Conservation (phyloP, 352 stramenopile genomes). For the Globisporangium nodosum region DNA sequence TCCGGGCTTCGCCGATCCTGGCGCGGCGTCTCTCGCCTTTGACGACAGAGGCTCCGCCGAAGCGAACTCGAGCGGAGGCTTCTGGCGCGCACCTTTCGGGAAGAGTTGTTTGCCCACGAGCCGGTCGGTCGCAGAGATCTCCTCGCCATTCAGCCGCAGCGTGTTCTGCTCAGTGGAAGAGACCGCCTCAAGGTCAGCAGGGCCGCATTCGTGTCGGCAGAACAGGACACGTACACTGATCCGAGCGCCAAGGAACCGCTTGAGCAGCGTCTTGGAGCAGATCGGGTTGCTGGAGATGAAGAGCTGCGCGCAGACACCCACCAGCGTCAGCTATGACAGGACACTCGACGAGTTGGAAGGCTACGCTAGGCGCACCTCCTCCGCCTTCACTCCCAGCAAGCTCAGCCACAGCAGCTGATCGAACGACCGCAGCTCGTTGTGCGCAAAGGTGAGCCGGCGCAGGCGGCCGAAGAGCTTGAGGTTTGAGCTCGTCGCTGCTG, state of each 20-base stretch:
- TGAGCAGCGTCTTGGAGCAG: constrained; percentile 46
- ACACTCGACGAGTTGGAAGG: too few species aligned
- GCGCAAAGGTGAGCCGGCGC: constrained; percentile 47
- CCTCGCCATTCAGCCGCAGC: constrained; percentile 49
- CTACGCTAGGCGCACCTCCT: constrained; percentile 39
- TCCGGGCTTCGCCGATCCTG: neutral
- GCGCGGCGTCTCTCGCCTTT: constrained; percentile 16
- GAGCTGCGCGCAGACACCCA: constrained; percentile 22
- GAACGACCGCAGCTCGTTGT: constrained; percentile 63
- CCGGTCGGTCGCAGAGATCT: constrained; percentile 45
- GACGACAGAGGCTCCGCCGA: constrained; percentile 4
- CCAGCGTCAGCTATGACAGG: neutral
- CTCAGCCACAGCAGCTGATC: constrained; percentile 60
- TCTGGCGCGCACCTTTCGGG: constrained; percentile 20
- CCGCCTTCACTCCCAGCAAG: constrained; percentile 39
- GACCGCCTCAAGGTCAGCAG: neutral
- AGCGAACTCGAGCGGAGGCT: constrained; percentile 2
- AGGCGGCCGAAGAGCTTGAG: constrained; percentile 59
- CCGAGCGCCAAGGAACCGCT: constrained; percentile 39
- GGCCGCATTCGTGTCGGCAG: neutral
- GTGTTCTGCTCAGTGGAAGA: constrained; percentile 36
- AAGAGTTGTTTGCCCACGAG: constrained; percentile 54
- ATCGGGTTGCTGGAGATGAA: constrained; percentile 62
- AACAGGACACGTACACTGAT: constrained; percentile 31
- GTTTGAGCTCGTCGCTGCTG: constrained; percentile 25